Evolutionary conservation across 345 rosid genomes (phyloP), one percentile per base, ranked within the genome.

Genomic region (Sisymbrium irio): DNA sequence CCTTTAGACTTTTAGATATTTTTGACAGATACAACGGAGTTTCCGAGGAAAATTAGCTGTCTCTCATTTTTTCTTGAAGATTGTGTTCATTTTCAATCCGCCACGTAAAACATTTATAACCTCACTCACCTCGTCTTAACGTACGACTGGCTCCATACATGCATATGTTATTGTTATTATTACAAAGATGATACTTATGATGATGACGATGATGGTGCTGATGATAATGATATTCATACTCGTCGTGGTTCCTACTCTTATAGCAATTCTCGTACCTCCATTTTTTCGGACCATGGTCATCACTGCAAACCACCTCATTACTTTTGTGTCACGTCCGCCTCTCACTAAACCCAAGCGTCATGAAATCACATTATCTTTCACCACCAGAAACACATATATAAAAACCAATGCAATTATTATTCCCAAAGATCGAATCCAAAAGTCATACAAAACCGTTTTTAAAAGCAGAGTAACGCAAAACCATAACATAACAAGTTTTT

Each of bases 51-150:
- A 45, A 27, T 9, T 20, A 53, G 40, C 40, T 45, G 71, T 63
- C 62, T 7, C 18, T 67, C 27, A 6, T 27, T 42, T 42, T 42
- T 15, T 41, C 6, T 42, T 42, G 20, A 45, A 15, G 11, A 17
- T 46, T 32, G n/a, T 53, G n/a, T 63, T 69, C 35, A 20, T 37
- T 35, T 41, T 17, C 69, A 62, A 40, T 30, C 35, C 61, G 76
- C 59, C 74, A 68, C 64, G 75, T 73, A 46, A 69, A 54, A 63
- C 71, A 40, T 50, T 28, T 28, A 17, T 76, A 58, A 8, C 69
- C 40, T 83, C 78, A 91, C 40, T 83, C 78, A 91, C 72, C 86
- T 80, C 7, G 82, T 92, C 64, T 87, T 72, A 76, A 89, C 94
- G 32, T 84, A 92, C 28, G 82, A 86, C 66, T 76, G 85, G 35